Conservation (phyloP, 345 rosid genomes). For the Syzygium oleosum region DNA sequence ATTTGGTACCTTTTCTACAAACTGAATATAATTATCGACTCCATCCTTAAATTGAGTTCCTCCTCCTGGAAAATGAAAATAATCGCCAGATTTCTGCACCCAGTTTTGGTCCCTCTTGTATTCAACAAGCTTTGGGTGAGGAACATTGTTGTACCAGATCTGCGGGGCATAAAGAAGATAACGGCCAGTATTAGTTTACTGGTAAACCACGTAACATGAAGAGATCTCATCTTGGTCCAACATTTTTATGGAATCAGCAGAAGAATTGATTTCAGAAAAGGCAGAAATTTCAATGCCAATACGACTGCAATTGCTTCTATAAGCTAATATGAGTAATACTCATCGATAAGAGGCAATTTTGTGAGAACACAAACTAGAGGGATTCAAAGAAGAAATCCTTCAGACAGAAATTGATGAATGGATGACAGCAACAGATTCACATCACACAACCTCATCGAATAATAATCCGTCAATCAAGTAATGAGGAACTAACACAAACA, state of each 20-base stretch:
- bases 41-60: constrained; percentile 93
- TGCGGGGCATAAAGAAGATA: constrained; percentile 10
- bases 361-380: neutral
- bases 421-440: neutral
- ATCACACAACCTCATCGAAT: neutral
- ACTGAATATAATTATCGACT: constrained; percentile 54
- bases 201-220: neutral
- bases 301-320: neutral
- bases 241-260: neutral
- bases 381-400: neutral
- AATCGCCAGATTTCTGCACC: constrained; percentile 67
- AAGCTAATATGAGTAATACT: neutral
- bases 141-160: constrained; percentile 85
- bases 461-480: neutral
- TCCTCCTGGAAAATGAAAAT: constrained; percentile 80
- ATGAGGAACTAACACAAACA: neutral
- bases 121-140: constrained; percentile 91
- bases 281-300: neutral
- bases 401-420: neutral
- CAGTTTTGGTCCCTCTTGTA: constrained; percentile 94
- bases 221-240: neutral
- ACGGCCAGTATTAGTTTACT: neutral
- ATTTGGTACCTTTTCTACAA: constrained; percentile 47
- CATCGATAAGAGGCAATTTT: neutral
- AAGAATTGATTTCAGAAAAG: neutral